Evolutionary conservation across 1,139 yeast species (phyloP), one percentile per base, ranked within the genome.

Genomic region (Hansenula lynferdii): DNA sequence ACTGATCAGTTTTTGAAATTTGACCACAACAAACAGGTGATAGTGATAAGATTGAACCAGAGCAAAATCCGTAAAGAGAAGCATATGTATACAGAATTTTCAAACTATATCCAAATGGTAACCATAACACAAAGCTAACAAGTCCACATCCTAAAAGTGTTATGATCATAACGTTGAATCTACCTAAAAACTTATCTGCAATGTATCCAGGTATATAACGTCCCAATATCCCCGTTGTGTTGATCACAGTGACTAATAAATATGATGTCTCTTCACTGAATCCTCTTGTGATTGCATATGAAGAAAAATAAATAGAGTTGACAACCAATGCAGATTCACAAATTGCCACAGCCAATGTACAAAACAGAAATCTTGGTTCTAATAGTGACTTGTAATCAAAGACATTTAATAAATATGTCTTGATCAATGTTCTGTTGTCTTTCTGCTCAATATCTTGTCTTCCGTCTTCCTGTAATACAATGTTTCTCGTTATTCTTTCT

Each of bases 401-500:
- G 1, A 50, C 43, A 25, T 47, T 41, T 8, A 47, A 47, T 34
- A 50, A 43, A 34, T 60, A 60, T 3, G 48, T 21, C 35, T 40
- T 24, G 41, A 37, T 21, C 31, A 25, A 7, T 6, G 22, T 20
- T 20, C 8, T 7, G 6, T 9, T 20, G 8, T 20, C 9, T 20
- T 6, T 6, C 22, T 20, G 8, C 9, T 20, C 22, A 7, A 9
- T 7, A 20, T 20, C 22, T 20, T 20, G 8, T 7, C 22, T 20
- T 7, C 22, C 22, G 6, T 20, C 22, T 20, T 20, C 22, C 9
- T 6, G 9, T 5, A 42, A 44, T 41, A 30, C 28, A 39, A 48
- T 44, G 46, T 48, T 42, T 30, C 47, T 38, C 49, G 49, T 58
- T 21, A 70, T 50, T 45, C 85, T 65, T 53, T 77, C 85, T 35